phyloP scores from a whole-genome alignment of 2,329 filamentous ascomycete species.

The Nakataea oryzae region DNA sequence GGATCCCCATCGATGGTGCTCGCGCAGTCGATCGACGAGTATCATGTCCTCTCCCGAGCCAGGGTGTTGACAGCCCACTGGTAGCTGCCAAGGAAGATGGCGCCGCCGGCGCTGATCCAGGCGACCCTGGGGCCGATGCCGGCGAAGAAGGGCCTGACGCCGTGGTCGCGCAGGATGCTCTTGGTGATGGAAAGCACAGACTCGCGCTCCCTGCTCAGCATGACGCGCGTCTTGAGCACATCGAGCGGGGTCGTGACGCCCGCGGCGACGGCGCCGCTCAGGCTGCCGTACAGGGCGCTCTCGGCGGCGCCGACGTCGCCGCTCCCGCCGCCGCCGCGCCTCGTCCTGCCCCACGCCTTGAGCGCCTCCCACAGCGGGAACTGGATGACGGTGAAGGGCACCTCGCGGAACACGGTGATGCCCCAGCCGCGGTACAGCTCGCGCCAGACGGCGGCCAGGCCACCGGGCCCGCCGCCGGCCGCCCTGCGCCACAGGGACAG shows the following conservation, averaged over 20 bases:
- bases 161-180: slow-evolving; percentile 53
- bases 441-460: slow-evolving; percentile 53
- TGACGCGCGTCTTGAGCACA: slow-evolving; percentile 92
- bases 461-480: slow-evolving; percentile 35
- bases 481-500: slow-evolving; percentile 35
- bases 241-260: slow-evolving; percentile 87
- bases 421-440: slow-evolving; percentile 88
- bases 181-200: slow-evolving; percentile 48
- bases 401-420: slow-evolving; percentile 89
- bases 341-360: slow-evolving; percentile 57
- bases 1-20: neutral
- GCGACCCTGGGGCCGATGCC: slow-evolving; percentile 73
- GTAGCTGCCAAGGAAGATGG: slow-evolving; percentile 90
- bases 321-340: slow-evolving; percentile 17
- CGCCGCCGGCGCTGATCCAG: slow-evolving; percentile 92
- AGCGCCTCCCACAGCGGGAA: slow-evolving; percentile 95
- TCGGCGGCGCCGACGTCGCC: slow-evolving; percentile 57
- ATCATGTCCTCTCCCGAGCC: neutral
- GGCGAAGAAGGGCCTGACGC: slow-evolving; percentile 60
- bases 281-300: slow-evolving; percentile 74
- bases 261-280: slow-evolving; percentile 77
- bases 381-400: slow-evolving; percentile 94
- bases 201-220: slow-evolving; percentile 67
- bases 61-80: slow-evolving; percentile 77
- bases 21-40: neutral